These are phyloP conservation scores for Didymella lethalis DNA, from an alignment of 2,329 filamentous ascomycete genomes.

Conservation along the genomic window DNA sequence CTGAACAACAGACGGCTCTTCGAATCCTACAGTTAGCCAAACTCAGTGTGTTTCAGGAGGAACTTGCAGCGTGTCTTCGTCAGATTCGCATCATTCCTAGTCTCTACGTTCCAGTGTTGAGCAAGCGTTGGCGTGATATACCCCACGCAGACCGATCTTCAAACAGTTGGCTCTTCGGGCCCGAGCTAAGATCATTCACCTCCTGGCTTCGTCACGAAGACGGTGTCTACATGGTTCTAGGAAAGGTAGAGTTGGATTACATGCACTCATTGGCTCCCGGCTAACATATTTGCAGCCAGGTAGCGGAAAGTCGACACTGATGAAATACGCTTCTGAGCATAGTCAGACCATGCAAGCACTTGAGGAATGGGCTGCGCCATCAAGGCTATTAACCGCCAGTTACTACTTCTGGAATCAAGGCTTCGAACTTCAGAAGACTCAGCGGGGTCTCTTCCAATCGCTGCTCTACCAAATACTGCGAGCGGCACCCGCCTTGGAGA, in stretches of 20 bases:
- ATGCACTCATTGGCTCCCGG: background rate
- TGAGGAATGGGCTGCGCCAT: background rate
- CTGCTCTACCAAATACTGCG: conserved; percentile 25
- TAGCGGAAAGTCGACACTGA: conserved; percentile 59
- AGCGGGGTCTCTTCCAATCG: conserved; percentile 19
- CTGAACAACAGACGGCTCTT: background rate
- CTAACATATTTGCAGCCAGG: conserved; percentile 45
- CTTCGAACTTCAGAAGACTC: conserved; percentile 22
- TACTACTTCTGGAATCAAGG: conserved; percentile 31
- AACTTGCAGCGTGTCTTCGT: background rate
- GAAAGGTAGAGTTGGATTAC: background rate
- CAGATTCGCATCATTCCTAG: background rate
- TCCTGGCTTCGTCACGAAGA: background rate
- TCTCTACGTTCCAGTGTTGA: background rate
- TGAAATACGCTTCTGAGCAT: conserved; percentile 39
- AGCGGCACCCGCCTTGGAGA: conserved; percentile 13
- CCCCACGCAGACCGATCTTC: background rate
- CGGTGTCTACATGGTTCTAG: background rate
- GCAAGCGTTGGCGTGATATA: background rate
- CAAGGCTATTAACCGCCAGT: conserved; percentile 32
- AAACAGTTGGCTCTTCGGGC: background rate
- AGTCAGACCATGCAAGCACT: conserved; percentile 1
- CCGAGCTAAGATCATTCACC: background rate
- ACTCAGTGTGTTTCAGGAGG: background rate
- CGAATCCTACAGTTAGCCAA: background rate